Base-by-base conservation (phyloP, 495 filamentous ascomycete species). In the Penicillium arizonense region DNA sequence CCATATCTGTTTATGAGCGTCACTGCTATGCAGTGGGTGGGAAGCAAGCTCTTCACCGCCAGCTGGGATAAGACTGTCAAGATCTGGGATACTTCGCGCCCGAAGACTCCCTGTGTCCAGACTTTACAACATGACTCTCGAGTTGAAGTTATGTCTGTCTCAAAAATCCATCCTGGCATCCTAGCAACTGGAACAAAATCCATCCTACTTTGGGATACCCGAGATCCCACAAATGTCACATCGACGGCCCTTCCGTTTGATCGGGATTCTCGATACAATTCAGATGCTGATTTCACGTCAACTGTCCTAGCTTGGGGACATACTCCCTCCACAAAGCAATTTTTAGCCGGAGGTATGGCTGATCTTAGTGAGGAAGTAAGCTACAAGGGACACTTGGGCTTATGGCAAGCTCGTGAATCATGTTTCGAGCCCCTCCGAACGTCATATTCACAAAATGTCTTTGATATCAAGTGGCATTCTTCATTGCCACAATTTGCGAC, bases 51-150 rank as follows among this genome's bases (percentile, higher is more conserved):
- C 0, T 96, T 86, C 55, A 91, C 91, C 0, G 86, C 85, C 0
- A 88, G 90, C 23, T 95, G 89, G 58, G 94, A 98, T 55, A 71
- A 82, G 6, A 87, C 82, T 0, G 85, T 94, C 20, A 90, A 91
- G 48, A 66, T 90, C 8, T 97, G 91, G 89, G 72, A 82, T 47
- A 69, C 16, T 49, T 71, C 4, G 28, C 39, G 65, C 63, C 28
- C 35, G 62, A 20, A 61, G 28, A 63, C 62, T 2, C 59, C 48
- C 18, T 79, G 73, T 47, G 44, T 74, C 5, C 76, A 75, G 35
- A 83, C 78, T 1, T 78, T 91, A 62, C 21, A 61, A 3, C 90
- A 96, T 64, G 70, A 75, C 13, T 85, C 84, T 0, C 77, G 80
- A 35, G 87, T 98, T 4, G 83, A 89, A 51, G 79, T 90, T 11